Evolutionary conservation across 768 basidiomycete genomes (phyloP), one percentile per base, ranked within the genome.

Genomic region (Pisolithus sp.): DNA sequence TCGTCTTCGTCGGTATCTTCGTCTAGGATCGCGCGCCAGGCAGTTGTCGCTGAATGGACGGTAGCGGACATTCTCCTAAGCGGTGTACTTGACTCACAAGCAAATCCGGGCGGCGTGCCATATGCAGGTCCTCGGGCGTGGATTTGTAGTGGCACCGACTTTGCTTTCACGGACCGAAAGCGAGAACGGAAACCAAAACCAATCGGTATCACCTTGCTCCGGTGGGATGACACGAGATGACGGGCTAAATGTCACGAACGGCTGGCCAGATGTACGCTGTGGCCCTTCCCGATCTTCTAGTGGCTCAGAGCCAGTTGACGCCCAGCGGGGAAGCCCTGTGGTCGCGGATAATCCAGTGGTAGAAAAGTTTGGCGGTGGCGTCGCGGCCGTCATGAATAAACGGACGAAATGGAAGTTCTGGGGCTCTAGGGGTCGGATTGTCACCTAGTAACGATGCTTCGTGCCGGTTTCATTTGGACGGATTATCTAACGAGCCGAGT

Each of bases 41-140:
- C 43, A 13, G 26, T 39, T 48, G 52, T 49, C 36, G 51, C 30
- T n/a, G 63, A 65, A 38, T 71, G 66, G 65, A 63, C 65, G 4
- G 56, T 73, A 23, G 62, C 66, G 3, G 72, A 73, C 48, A 49
- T 66, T 40, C 52, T 73, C 2, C 59, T 73, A 4, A 62, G 63
- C 42, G 70, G 69, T 9, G 59, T 57, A 6, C 65, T 73, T n/a
- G 71, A 73, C 48, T 21, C 44, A 7, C 53, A 45, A 30, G 46
- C 46, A 4, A 50, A 43, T 21, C 37, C 49, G 8, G 55, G 54
- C 9, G 58, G 60, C 1, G 53, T 54, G 8, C 52, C 46, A 10
- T 50, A 55, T 15, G 36, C 50, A 39, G 39, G 30, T 45, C 60
- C 60, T 12, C 68, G 67, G 17, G 66, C 63, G 8, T 68, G 67